These are phyloP conservation scores for Lentinula lateritia DNA, from an alignment of 768 basidiomycete species.

Conservation along the genomic window DNA sequence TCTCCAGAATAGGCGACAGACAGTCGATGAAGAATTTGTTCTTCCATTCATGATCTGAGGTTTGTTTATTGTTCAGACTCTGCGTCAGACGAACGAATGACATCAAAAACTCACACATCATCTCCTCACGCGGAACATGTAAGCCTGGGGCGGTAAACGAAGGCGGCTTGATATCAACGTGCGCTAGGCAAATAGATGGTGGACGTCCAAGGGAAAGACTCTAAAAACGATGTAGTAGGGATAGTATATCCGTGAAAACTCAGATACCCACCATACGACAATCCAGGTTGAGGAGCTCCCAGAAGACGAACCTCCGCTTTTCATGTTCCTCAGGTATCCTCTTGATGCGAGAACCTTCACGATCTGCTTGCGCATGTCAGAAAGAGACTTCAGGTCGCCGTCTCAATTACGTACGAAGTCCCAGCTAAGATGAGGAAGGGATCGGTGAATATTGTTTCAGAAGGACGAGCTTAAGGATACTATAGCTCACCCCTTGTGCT, in stretches of 20 bases:
- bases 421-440: slow-evolving; percentile 37
- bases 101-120: slow-evolving; percentile 37
- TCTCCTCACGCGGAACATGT: slow-evolving; percentile 44
- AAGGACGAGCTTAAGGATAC: slow-evolving; percentile 4
- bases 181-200: slow-evolving; percentile 57
- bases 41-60: slow-evolving; percentile 69
- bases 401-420: slow-evolving; percentile 51
- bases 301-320: slow-evolving; percentile 62
- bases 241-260: background rate
- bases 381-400: background rate
- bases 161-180: slow-evolving; percentile 60
- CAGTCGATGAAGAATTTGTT: slow-evolving; percentile 59
- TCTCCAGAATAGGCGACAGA: slow-evolving; percentile 57
- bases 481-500: slow-evolving; percentile 57
- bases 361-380: slow-evolving; percentile 39
- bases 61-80: slow-evolving; percentile 11
- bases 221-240: slow-evolving; percentile 25
- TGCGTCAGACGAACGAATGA: background rate
- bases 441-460: slow-evolving; percentile 1
- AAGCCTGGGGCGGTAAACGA: slow-evolving; percentile 40
- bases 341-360: slow-evolving; percentile 58
- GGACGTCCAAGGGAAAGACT: slow-evolving; percentile 68
- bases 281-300: slow-evolving; percentile 71
- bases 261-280: slow-evolving; percentile 49
- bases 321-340: slow-evolving; percentile 70